Percentiles rank a stretch among this genome's conserved stretches.
These are phyloP conservation scores for Claviceps sp. DNA, from an alignment of 2,329 filamentous ascomycete genomes.

Conservation along the genomic window DNA sequence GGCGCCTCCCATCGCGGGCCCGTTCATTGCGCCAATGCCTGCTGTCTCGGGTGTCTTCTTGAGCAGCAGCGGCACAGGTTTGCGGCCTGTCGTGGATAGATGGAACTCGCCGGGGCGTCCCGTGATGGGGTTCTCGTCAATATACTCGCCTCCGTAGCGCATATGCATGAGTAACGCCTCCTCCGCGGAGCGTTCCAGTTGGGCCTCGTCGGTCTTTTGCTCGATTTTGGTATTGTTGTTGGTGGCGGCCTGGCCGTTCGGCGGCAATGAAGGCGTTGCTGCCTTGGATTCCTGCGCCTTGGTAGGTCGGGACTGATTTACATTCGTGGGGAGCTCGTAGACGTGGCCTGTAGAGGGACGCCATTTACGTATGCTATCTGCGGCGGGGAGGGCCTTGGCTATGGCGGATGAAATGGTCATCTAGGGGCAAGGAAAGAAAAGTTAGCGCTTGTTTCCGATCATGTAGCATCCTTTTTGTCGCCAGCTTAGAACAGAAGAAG, in stretches of 20 bases:
- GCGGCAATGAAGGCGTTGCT: slow-evolving; percentile 27
- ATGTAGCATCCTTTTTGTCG: neutral
- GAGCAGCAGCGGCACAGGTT: slow-evolving; percentile 23
- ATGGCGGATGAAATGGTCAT: slow-evolving; percentile 42
- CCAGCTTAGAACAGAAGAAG: neutral
- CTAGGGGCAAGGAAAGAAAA: slow-evolving; percentile 9
- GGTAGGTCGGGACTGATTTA: slow-evolving; percentile 9
- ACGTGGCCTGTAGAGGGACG: slow-evolving; percentile 38
- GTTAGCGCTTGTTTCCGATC: neutral
- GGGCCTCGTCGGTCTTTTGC: slow-evolving; percentile 25
- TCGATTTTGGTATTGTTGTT: slow-evolving; percentile 10
- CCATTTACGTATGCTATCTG: slow-evolving; percentile 39
- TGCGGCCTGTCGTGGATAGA: slow-evolving; percentile 46
- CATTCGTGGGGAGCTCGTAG: slow-evolving; percentile 28
- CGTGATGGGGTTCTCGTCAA: slow-evolving; percentile 56
- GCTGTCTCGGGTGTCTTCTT: slow-evolving; percentile 16
- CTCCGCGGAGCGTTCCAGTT: slow-evolving; percentile 37
- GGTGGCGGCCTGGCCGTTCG: slow-evolving; percentile 20
- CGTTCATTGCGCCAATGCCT: slow-evolving; percentile 22
- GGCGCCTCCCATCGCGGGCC: slow-evolving; percentile 22
- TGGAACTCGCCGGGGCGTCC: slow-evolving; percentile 54
- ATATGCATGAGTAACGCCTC: slow-evolving; percentile 45
- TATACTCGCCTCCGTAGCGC: slow-evolving; percentile 48
- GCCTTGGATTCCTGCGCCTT: slow-evolving; percentile 29
- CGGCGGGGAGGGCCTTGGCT: slow-evolving; percentile 36